Conservation (phyloP, 2,329 filamentous ascomycete species). For the Fusarium temperatum region DNA sequence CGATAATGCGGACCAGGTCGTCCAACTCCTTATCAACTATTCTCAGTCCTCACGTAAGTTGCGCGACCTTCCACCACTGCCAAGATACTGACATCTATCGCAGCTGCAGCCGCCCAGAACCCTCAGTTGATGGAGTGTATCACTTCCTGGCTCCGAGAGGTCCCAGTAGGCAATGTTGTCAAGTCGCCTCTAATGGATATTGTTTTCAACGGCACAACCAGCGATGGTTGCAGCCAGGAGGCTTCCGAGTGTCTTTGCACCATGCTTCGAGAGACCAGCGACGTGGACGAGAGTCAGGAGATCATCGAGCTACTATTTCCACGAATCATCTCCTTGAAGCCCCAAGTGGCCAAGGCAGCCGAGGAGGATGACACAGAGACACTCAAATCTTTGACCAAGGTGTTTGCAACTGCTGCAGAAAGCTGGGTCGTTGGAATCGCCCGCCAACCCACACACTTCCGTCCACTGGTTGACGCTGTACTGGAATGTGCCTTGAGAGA, state of each 20-base stretch:
- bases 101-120: constrained; percentile 81
- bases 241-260: constrained; percentile 93
- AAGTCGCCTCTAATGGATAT: constrained; percentile 85
- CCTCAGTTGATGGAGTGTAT: constrained; percentile 94
- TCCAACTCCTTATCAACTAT: constrained; percentile 88
- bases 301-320: constrained; percentile 87
- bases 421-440: constrained; percentile 94
- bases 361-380: constrained; percentile 85
- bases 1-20: constrained; percentile 88
- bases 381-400: constrained; percentile 87
- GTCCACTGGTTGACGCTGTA: constrained; percentile 85
- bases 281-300: constrained; percentile 88
- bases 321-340: constrained; percentile 76
- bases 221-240: constrained; percentile 82
- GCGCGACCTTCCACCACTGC: background rate
- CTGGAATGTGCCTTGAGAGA: constrained; percentile 92
- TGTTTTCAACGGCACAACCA: constrained; percentile 79
- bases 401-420: constrained; percentile 93
- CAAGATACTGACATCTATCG: constrained; percentile 27
- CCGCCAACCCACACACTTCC: constrained; percentile 82
- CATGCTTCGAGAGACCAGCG: constrained; percentile 89
- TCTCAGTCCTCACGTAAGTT: constrained; percentile 86
- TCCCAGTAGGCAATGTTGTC: constrained; percentile 83
- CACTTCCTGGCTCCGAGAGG: constrained; percentile 94
- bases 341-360: constrained; percentile 78